A percentile compares a stretch with the other conserved stretches of the same genome.
phyloP scores from a whole-genome alignment of 2,329 filamentous ascomycete genomes.

The Fusarium abutilonis region DNA sequence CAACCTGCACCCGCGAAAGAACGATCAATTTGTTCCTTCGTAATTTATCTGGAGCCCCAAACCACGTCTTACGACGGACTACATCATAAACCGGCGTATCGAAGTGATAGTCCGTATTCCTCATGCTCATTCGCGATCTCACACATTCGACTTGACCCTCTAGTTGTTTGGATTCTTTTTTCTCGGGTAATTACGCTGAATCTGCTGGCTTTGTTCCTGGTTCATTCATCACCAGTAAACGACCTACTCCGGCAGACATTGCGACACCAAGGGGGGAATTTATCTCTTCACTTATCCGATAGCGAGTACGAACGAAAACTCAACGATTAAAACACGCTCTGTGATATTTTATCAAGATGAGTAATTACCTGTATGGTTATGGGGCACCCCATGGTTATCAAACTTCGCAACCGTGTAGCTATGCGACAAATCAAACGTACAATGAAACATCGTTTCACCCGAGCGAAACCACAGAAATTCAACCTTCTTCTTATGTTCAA shows the following conservation, averaged over 20 bases:
- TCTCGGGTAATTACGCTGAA: background rate
- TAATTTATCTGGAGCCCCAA: constrained; percentile 4
- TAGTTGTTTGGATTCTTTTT: background rate
- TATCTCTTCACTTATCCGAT: background rate
- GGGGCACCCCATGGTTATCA: constrained; percentile 40
- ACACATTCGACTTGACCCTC: background rate
- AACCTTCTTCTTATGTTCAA: constrained; percentile 13
- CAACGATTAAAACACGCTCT: background rate
- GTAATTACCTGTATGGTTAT: constrained; percentile 44
- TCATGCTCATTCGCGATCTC: background rate
- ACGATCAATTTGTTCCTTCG: constrained; percentile 4
- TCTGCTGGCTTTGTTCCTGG: background rate
- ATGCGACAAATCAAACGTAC: constrained; percentile 29
- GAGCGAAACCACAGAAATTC: constrained; percentile 13
- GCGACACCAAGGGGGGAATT: background rate
- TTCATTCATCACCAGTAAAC: background rate
- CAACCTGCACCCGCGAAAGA: constrained; percentile 13
- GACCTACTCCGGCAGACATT: background rate
- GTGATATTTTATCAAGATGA: constrained; percentile 41
- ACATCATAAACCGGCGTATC: background rate
- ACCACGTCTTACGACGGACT: constrained; percentile 19
- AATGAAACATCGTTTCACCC: constrained; percentile 13
- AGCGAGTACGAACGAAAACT: background rate
- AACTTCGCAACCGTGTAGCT: constrained; percentile 35
- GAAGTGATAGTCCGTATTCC: background rate